Base-by-base conservation (phyloP, 768 basidiomycete species). In the Termitomyces sp. region DNA sequence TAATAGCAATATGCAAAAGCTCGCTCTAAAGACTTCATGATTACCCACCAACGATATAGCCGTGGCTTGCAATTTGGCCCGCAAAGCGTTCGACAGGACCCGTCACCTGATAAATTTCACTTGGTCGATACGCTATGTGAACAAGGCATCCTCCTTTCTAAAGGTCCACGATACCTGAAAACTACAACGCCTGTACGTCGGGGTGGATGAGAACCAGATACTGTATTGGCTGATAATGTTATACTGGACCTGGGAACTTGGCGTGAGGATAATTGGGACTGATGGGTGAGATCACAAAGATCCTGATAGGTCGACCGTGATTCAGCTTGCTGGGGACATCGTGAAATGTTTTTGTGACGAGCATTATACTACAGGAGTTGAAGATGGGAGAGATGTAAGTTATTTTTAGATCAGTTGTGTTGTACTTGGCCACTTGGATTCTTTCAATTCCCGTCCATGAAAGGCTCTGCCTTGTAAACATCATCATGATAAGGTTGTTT, bases 71-170 rank as follows among this genome's bases (percentile, higher is more conserved):
- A 63, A 94, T 92, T 73, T 90, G 88, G 15, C 88, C 86, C 0
- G 89, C 90, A 67, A 91, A 93, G 51, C 94, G 84, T 69, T 95
- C 94, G n/a, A 96, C 94, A 36, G 94, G 94, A 0, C 93, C 93
- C n/a, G 92, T 95, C 2, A 95, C 93, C 70, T 92, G 91, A 69
- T 97, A 98, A 55, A 98, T 98, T 75, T 96, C 94, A 65, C 92
- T 94, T 66, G 18, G 55, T 18, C 51, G 13, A 47, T 20, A 26
- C 22, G 42, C 33, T 37, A 31, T 37, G 44, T 44, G 29, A 26
- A 33, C 22, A 46, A 24, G 22, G 16, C 16, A 55, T 42, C 53
- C 18, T 28, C 12, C 15, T 29, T 20, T 8, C 20, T 31, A 31
- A 49, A 42, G 56, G n/a, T 54, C 37, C 5, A 9, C 5, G 2